Evolutionary conservation across 768 basidiomycete genomes (phyloP).

Genomic region (Pleurotus sapidus): DNA sequence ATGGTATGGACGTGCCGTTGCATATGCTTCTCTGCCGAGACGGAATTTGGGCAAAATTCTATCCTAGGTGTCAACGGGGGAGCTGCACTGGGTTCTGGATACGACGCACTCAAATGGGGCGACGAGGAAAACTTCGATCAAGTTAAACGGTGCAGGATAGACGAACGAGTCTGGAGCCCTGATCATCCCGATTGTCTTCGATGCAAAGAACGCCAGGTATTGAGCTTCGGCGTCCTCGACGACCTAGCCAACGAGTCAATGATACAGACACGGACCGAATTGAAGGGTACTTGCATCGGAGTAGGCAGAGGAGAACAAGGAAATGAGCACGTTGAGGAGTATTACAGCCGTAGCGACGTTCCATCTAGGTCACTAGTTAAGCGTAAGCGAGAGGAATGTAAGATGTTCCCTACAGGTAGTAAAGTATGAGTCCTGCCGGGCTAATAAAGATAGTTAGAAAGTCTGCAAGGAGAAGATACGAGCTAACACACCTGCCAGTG

Average conservation of each 20-base stretch:
- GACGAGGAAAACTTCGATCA: conserved; percentile 76
- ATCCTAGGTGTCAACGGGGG: conserved; percentile 1
- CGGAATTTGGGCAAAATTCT: conserved; percentile 43
- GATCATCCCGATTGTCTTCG: conserved; percentile 83
- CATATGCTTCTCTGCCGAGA: conserved; percentile 54
- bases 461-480: too few relatives aligned
- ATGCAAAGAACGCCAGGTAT: conserved; percentile 87
- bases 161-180: conserved; percentile 83
- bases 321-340: conserved; percentile 90
- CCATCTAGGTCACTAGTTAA: conserved; percentile 48
- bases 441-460: conserved; percentile 23
- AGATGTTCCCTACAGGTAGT: conserved; percentile 62
- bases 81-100: neutral
- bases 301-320: conserved; percentile 92
- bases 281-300: conserved; percentile 57
- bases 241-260: conserved; percentile 40
- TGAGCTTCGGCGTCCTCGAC: conserved; percentile 85
- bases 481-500: conserved; percentile 33
- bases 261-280: neutral
- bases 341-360: conserved; percentile 80
- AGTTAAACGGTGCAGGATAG: conserved; percentile 92
- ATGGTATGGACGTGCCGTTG: conserved; percentile 34
- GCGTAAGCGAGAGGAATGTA: neutral
- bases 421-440: conserved; percentile 62
- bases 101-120: conserved; percentile 81